Base-by-base conservation (phyloP, 495 filamentous ascomycete genomes). In the Chaetomidium leptoderma region DNA sequence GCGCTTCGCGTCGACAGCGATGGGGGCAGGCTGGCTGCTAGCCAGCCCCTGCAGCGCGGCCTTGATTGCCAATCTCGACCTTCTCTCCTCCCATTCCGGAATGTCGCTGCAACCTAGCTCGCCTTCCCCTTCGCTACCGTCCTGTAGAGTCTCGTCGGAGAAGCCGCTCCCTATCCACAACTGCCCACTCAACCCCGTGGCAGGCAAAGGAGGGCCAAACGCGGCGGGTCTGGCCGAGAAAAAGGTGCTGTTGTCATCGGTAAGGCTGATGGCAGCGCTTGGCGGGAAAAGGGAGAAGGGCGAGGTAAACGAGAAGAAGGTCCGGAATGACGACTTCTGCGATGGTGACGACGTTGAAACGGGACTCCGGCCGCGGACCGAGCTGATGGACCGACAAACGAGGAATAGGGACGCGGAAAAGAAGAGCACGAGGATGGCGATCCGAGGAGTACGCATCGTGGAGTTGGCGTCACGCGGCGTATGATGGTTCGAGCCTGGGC, bases 21-120 rank as follows among this genome's bases (percentile, higher is more conserved):
- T 10, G 14, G 55, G 36, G 16, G 51, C 32, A 10, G 54, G 49
- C 27, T 65, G 67, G 44, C 59, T 64, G 56, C 61, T 64, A 49
- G 56, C 58, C 26, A 53, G 37, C 16, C 55, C 59, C 26, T 63
- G 64, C 23, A 58, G 29, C 6, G 57, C 29, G 16, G 55, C 36
- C 50, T 66, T 66, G 29, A 53, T 48, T 24, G 64, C 50, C 19
- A 71, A 46, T 27, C 70, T 75, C 33, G 68, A 59, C 57, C 69
- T 68, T 45, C 63, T 62, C 40, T 71, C 85, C 36, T 82, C 83
- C 92, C 93, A 97, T 4, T 90, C 91, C 2, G 90, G 89, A n/a
- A 96, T 87, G 80, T 97, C 93, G 61, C 92, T 95, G 71, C 93
- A 98, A 24, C 95, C 93, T n/a, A 97, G 77, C 75, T 98, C 92